phyloP scores from a whole-genome alignment of 2,329 filamentous ascomycete genomes.

The Dactylonectria macrodidyma region DNA sequence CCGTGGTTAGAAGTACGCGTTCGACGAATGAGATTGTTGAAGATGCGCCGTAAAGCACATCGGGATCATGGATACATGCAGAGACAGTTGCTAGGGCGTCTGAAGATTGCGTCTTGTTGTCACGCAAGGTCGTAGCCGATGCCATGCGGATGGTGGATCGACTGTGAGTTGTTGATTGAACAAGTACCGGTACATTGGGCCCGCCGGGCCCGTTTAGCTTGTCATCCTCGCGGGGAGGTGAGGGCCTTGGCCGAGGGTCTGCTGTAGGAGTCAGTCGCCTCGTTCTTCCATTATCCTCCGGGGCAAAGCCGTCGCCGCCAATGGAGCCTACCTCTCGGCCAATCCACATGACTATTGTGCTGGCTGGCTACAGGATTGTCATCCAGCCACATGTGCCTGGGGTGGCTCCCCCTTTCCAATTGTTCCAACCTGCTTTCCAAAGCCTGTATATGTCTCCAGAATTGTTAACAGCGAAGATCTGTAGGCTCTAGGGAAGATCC shows the following conservation, averaged over 20 bases:
- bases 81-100: background rate
- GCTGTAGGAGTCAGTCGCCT: background rate
- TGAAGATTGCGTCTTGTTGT: background rate
- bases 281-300: background rate
- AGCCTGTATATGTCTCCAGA: background rate
- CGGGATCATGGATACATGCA: background rate
- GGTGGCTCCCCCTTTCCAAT: background rate
- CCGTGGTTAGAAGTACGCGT: background rate
- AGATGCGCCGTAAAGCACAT: background rate
- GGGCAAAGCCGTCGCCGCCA: background rate
- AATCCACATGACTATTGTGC: background rate
- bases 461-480: too few species aligned
- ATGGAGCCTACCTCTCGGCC: background rate
- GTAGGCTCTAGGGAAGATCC: too few species aligned
- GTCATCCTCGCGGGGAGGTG: background rate
- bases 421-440: background rate
- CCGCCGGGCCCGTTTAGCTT: background rate
- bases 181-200: background rate
- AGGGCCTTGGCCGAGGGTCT: background rate
- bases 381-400: background rate
- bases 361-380: background rate
- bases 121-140: background rate
- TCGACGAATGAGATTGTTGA: background rate
- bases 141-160: background rate
- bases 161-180: background rate